Percentiles rank a stretch among this genome's conserved stretches.
phyloP scores from a whole-genome alignment of 2,329 filamentous ascomycete species.

The Fusarium nematophilum region DNA sequence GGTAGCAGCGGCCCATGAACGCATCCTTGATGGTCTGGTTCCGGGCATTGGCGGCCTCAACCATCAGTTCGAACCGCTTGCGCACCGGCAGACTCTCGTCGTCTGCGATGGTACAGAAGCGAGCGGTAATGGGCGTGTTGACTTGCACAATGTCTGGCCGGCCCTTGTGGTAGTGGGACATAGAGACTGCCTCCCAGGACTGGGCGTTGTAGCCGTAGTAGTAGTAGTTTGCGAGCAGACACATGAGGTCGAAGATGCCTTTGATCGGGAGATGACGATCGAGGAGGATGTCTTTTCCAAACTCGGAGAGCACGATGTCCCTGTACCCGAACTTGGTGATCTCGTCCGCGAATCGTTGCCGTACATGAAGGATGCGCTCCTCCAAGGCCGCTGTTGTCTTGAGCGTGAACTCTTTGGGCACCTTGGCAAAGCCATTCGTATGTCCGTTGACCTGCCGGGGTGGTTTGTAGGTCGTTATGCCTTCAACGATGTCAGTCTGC shows the following conservation, averaged over 20 bases:
- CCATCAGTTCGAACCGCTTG: conserved; percentile 12
- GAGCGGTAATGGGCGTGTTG: conserved; percentile 11
- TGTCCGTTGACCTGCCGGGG: conserved; percentile 8
- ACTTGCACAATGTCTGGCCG: conserved; percentile 27
- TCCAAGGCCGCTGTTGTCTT: conserved; percentile 18
- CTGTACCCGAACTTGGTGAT: conserved; percentile 19
- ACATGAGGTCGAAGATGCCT: conserved; percentile 24
- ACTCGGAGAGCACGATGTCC: conserved; percentile 18
- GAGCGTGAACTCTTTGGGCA: conserved; percentile 15
- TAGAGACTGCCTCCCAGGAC: conserved; percentile 27
- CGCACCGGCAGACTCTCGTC: conserved; percentile 8
- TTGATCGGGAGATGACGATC: conserved; percentile 25
- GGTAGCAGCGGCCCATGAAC: conserved; percentile 20
- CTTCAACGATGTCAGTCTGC: conserved; percentile 19
- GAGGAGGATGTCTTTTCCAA: conserved; percentile 20
- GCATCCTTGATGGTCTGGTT: conserved; percentile 28
- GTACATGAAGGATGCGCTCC: conserved; percentile 18
- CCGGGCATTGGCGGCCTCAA: conserved; percentile 19
- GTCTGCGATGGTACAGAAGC: conserved; percentile 22
- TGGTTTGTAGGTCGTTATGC: conserved; percentile 17
- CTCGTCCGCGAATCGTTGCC: conserved; percentile 13
- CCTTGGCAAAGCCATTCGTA: not conserved
- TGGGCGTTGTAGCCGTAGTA: conserved; percentile 24
- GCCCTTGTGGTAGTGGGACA: conserved; percentile 31
- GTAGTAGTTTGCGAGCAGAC: conserved; percentile 23